phyloP scores from a whole-genome alignment of 208 protist genomes.

The Naegleria lovaniensis region DNA sequence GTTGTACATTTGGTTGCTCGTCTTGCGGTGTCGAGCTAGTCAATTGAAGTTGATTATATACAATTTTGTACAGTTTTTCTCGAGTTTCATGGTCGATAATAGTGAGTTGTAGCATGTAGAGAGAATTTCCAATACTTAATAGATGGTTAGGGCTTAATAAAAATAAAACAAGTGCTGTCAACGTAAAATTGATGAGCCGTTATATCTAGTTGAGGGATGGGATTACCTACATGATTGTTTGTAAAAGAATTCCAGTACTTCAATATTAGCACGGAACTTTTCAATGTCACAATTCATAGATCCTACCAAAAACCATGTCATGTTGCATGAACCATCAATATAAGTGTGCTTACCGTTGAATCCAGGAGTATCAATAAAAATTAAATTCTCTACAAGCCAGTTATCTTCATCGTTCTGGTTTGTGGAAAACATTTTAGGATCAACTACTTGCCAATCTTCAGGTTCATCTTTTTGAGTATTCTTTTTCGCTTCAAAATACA shows the following conservation, averaged over 20 bases:
- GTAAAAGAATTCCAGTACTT: conserved; percentile 24
- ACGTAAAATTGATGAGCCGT: no score
- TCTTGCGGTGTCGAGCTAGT: background rate
- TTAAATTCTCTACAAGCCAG: background rate
- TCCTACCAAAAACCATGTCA: no score
- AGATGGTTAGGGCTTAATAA: background rate
- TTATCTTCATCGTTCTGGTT: background rate
- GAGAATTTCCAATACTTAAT: background rate
- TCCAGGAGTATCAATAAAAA: conserved; percentile 23
- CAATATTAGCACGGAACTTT: conserved; percentile 17
- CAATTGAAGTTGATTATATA: background rate
- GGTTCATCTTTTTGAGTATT: background rate
- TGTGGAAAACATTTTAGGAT: background rate
- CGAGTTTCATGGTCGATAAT: background rate
- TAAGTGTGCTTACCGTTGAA: conserved; percentile 1
- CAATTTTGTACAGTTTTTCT: background rate
- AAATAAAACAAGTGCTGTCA: background rate
- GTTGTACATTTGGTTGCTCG: background rate
- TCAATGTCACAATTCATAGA: background rate
- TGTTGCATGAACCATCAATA: no score
- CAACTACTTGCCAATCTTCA: background rate
- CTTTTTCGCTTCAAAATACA: background rate
- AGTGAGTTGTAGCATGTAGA: conserved; percentile 19
- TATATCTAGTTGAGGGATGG: no score
- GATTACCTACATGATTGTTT: background rate